Percentiles rank a stretch among this genome's conserved stretches.
Conservation (phyloP, 306 rosid genomes). For the Rosa multiflora region DNA sequence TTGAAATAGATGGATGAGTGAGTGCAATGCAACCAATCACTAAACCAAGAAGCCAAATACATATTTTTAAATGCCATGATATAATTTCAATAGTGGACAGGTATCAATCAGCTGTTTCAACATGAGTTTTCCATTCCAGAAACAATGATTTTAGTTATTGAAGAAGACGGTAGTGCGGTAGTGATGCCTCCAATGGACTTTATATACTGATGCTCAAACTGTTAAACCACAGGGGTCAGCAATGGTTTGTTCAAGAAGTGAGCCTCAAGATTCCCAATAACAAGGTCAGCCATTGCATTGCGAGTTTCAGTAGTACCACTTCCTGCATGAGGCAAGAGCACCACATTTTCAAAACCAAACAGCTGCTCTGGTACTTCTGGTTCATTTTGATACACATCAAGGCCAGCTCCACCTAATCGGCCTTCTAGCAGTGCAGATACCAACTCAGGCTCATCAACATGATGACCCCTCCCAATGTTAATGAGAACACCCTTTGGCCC, state of each 20-base stretch:
- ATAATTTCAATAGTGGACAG: background rate
- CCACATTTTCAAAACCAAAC: conserved; percentile 71
- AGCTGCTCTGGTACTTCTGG: conserved; percentile 76
- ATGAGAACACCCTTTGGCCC: conserved; percentile 77
- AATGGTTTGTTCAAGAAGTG: conserved; percentile 70
- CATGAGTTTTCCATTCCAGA: background rate
- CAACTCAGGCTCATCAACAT: conserved; percentile 69
- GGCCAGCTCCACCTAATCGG: conserved; percentile 81
- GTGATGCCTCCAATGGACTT: conserved; percentile 2
- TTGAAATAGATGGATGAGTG: background rate
- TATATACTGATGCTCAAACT: background rate
- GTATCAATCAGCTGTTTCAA: background rate
- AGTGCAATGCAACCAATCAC: background rate
- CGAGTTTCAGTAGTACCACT: conserved; percentile 74
- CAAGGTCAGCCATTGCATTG: conserved; percentile 73
- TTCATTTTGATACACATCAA: conserved; percentile 79
- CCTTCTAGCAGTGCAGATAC: conserved; percentile 78
- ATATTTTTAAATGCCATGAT: background rate
- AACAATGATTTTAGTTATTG: conserved; percentile 5
- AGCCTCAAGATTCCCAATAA: conserved; percentile 71
- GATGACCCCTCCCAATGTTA: conserved; percentile 84
- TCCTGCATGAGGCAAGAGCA: conserved; percentile 73
- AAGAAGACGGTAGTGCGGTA: conserved; percentile 3
- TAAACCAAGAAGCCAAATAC: background rate
- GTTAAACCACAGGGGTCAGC: conserved; percentile 59